Conservation (phyloP, 1,284 basidiomycete species). For the Apiotrichum gracile region DNA sequence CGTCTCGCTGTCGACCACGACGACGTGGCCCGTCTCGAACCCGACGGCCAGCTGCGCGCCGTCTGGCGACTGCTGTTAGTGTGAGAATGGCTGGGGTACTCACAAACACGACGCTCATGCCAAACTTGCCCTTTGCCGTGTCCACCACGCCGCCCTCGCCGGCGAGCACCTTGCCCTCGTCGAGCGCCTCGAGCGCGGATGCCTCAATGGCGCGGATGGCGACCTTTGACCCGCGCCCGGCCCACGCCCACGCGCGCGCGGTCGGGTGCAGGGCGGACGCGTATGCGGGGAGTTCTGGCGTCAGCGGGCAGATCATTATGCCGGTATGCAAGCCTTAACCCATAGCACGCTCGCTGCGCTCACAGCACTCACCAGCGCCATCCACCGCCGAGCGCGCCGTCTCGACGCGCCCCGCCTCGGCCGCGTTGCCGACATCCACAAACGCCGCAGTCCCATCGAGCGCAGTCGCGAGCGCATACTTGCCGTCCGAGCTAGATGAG, state of each 20-base stretch:
- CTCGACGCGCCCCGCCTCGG: constrained; percentile 53
- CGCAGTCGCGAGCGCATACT: constrained; percentile 63
- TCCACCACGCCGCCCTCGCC: constrained; percentile 49
- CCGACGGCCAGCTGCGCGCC: constrained; percentile 70
- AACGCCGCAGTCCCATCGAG: constrained; percentile 71
- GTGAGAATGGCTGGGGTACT: constrained; percentile 37
- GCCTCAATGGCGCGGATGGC: constrained; percentile 46
- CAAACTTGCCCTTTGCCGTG: constrained; percentile 70
- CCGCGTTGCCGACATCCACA: constrained; percentile 52
- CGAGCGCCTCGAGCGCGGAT: constrained; percentile 51
- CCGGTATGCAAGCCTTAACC: neutral
- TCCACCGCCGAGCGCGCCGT: constrained; percentile 58
- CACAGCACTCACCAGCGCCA: constrained; percentile 62
- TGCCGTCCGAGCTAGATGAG: constrained; percentile 60
- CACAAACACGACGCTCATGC: constrained; percentile 72
- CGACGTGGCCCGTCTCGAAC: constrained; percentile 73
- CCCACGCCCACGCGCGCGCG: constrained; percentile 66
- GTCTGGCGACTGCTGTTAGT: constrained; percentile 64
- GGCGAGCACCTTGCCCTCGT: constrained; percentile 52
- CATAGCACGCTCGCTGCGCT: no score
- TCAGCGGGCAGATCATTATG: neutral
- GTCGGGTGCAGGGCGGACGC: constrained; percentile 70
- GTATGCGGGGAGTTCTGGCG: constrained; percentile 57
- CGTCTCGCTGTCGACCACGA: constrained; percentile 68
- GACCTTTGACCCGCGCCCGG: constrained; percentile 69